These are phyloP conservation scores for Cucurbita moschata DNA, from an alignment of 306 rosid genomes.

Conservation along the genomic window DNA sequence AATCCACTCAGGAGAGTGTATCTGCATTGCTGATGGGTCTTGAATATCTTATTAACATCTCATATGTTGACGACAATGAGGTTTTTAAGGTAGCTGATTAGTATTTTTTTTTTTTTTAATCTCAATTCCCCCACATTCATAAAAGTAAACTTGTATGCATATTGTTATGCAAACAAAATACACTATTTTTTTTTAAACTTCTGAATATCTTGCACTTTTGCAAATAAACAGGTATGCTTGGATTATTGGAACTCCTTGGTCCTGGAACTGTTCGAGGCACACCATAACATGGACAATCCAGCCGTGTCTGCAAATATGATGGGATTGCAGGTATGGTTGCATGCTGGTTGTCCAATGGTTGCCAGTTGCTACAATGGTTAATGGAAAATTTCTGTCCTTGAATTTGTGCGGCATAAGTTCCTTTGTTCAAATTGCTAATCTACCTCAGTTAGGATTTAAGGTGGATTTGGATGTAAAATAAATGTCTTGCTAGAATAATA, in stretches of 20 bases:
- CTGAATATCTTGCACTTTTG: not conserved
- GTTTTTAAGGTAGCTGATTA: constrained; percentile 63
- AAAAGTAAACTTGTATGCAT: not conserved
- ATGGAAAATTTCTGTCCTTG: not conserved
- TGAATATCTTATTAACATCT: constrained; percentile 85
- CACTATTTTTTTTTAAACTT: not conserved
- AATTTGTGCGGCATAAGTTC: not conserved
- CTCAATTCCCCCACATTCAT: not conserved
- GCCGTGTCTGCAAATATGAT: constrained; percentile 42
- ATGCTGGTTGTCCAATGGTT: not conserved
- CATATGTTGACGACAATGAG: constrained; percentile 90
- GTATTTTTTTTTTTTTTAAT: not conserved
- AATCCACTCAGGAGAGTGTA: constrained; percentile 61
- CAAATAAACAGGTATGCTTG: constrained; percentile 63
- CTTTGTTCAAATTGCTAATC: not conserved
- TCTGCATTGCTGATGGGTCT: constrained; percentile 71
- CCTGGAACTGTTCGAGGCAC: constrained; percentile 50
- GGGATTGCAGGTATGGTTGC: constrained; percentile 38
- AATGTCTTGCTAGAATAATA: not conserved
- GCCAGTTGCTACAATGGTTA: not conserved
- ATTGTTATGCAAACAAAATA: not conserved
- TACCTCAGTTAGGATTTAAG: not conserved
- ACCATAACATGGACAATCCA: constrained; percentile 32
- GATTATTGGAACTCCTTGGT: constrained; percentile 97
- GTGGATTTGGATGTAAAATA: not conserved